These are phyloP conservation scores for Pelargonium australe DNA, from an alignment of 441 rosid genomes.

Conservation along the genomic window DNA sequence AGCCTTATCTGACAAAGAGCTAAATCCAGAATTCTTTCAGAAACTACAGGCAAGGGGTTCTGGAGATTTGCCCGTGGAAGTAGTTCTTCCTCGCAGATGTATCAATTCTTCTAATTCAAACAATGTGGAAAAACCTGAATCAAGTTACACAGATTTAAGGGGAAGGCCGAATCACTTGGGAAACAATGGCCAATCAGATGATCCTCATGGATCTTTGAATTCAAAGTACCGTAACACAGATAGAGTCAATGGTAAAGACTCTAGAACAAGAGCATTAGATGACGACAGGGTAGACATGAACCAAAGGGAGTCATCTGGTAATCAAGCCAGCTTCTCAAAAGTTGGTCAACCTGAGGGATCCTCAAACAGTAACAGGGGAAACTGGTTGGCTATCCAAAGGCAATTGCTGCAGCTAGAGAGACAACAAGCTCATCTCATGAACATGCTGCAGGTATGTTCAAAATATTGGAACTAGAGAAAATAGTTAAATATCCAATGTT, in stretches of 20 bases:
- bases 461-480: conserved; percentile 7
- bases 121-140: conserved; percentile 50
- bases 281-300: conserved; percentile 45
- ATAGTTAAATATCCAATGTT: conserved; percentile 11
- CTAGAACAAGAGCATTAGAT: conserved; percentile 48
- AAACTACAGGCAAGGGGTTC: conserved; percentile 74
- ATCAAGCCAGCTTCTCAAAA: conserved; percentile 47
- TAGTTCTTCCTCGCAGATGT: conserved; percentile 75
- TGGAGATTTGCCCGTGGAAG: conserved; percentile 84
- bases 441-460: conserved; percentile 82
- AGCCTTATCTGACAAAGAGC: conserved; percentile 67
- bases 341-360: conserved; percentile 65
- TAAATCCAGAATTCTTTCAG: conserved; percentile 94
- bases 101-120: conserved; percentile 49
- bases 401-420: conserved; percentile 88
- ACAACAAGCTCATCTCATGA: conserved; percentile 88
- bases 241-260: conserved; percentile 49
- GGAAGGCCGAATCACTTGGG: conserved; percentile 43
- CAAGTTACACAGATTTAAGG: conserved; percentile 39
- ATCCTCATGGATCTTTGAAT: conserved; percentile 36
- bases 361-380: conserved; percentile 63
- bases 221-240: conserved; percentile 40
- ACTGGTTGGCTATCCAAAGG: conserved; percentile 94
- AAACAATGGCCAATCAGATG: conserved; percentile 41
- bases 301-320: conserved; percentile 50